Conservation (phyloP, 371 early-diverging fungal species). For the Umbelopsis sp. region DNA sequence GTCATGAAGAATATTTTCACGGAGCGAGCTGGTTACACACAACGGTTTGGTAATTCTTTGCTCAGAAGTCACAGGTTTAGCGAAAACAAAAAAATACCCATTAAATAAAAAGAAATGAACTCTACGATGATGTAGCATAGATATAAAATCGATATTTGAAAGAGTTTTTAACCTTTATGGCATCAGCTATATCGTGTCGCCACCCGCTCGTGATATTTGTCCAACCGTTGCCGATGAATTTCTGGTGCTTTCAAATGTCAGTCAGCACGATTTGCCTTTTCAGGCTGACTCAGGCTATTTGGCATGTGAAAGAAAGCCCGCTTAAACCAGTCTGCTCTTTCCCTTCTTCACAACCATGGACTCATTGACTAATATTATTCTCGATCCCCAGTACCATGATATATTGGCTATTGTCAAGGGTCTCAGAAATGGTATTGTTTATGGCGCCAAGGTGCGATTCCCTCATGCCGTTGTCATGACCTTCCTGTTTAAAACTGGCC, state of each 20-base stretch:
- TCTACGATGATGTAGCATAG: too few species aligned
- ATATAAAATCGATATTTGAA: too few species aligned
- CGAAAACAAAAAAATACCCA: too few species aligned
- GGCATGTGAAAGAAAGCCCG: conserved; percentile 8
- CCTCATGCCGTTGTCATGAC: conserved; percentile 99
- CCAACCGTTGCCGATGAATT: background rate
- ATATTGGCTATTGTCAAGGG: conserved; percentile 89
- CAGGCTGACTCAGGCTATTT: background rate
- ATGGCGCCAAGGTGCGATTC: conserved; percentile 95
- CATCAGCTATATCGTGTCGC: too few species aligned
- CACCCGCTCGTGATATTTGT: background rate
- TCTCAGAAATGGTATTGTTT: conserved; percentile 94
- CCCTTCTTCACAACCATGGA: conserved; percentile 37
- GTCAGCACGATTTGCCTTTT: conserved; percentile 12
- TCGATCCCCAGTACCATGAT: conserved; percentile 80
- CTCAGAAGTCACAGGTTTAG: too few species aligned
- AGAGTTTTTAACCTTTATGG: too few species aligned
- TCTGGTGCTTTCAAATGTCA: background rate
- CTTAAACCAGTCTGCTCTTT: conserved; percentile 1
- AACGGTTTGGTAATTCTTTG: too few species aligned
- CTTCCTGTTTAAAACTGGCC: conserved; percentile 87
- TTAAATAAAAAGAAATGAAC: too few species aligned
- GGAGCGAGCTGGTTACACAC: too few species aligned
- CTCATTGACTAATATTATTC: conserved; percentile 54
- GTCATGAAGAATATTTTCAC: too few species aligned